phyloP scores from a whole-genome alignment of 2,329 filamentous ascomycete genomes.

The Lachnellula subtilissima region DNA sequence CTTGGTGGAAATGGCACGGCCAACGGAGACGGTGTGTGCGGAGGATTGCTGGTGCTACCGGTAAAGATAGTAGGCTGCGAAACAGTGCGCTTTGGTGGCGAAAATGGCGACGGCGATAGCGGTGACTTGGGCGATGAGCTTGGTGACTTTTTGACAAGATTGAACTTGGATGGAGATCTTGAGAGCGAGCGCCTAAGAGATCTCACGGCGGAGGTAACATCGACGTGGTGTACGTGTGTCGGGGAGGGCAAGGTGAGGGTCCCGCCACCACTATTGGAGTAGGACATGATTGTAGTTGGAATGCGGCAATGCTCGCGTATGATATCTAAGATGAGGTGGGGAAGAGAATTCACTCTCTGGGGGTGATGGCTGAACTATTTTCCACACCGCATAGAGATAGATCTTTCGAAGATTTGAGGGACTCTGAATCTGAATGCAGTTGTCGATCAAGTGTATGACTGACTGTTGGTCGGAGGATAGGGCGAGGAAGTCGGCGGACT shows the following conservation, averaged over 20 bases:
- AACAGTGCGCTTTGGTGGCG: constrained; percentile 40
- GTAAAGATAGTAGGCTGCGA: constrained; percentile 45
- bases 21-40: constrained; percentile 46
- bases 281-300: constrained; percentile 46
- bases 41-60: constrained; percentile 25
- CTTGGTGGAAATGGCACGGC: constrained; percentile 63
- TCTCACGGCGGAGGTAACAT: constrained; percentile 75
- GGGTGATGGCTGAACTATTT: constrained; percentile 13
- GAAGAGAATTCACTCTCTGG: constrained; percentile 6
- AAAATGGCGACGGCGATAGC: constrained; percentile 53
- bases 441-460: neutral
- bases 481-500: neutral
- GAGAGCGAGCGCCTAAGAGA: constrained; percentile 84
- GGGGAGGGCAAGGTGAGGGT: constrained; percentile 85
- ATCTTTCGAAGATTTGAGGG: neutral
- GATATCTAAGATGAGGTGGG: constrained; percentile 9
- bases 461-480: neutral
- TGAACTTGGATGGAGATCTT: constrained; percentile 88
- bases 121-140: constrained; percentile 48
- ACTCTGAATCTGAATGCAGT: neutral
- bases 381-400: constrained; percentile 17
- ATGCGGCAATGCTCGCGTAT: constrained; percentile 21
- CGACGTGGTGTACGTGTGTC: constrained; percentile 74
- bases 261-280: constrained; percentile 59
- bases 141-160: constrained; percentile 47